phyloP scores from a whole-genome alignment of 2,329 filamentous ascomycete species.

The Aureobasidium lini region DNA sequence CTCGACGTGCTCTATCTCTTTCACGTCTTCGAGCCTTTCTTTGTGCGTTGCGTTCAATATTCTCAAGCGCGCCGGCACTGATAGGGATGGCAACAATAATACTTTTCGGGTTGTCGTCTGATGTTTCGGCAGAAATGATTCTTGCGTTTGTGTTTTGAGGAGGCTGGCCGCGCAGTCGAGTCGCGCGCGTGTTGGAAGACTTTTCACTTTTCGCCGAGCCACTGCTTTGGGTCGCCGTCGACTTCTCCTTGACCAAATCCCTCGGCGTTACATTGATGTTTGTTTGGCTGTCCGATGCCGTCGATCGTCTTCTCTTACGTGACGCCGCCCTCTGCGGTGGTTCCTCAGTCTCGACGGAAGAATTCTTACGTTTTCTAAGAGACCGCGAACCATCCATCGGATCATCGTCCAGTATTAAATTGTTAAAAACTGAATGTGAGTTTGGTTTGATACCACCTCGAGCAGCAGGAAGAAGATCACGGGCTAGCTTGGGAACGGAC shows the following conservation, averaged over 20 bases:
- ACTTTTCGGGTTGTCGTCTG: conserved; percentile 32
- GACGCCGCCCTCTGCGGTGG: conserved; percentile 28
- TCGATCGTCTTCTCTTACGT: conserved; percentile 36
- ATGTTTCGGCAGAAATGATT: conserved; percentile 22
- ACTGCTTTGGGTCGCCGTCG: conserved; percentile 11
- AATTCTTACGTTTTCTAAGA: conserved; percentile 77
- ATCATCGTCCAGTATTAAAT: conserved; percentile 63
- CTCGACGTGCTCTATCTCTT: conserved; percentile 33
- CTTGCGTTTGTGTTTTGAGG: conserved; percentile 35
- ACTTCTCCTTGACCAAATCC: conserved; percentile 18
- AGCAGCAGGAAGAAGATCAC: conserved; percentile 62
- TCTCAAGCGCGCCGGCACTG: conserved; percentile 28
- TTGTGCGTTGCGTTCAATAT: conserved; percentile 35
- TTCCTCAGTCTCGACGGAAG: conserved; percentile 55
- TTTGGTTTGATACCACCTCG: conserved; percentile 57
- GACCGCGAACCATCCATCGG: conserved; percentile 68
- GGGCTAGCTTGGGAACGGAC: conserved; percentile 57
- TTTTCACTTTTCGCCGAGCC: conserved; percentile 21
- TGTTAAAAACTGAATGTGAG: conserved; percentile 72
- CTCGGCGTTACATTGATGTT: conserved; percentile 16
- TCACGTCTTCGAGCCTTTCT: conserved; percentile 46
- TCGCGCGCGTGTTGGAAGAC: conserved; percentile 26
- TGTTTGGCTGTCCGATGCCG: conserved; percentile 27
- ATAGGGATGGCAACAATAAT: conserved; percentile 46
- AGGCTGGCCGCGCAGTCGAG: conserved; percentile 50